phyloP scores from a whole-genome alignment of 495 filamentous ascomycete genomes.

The Terfezia boudieri region DNA sequence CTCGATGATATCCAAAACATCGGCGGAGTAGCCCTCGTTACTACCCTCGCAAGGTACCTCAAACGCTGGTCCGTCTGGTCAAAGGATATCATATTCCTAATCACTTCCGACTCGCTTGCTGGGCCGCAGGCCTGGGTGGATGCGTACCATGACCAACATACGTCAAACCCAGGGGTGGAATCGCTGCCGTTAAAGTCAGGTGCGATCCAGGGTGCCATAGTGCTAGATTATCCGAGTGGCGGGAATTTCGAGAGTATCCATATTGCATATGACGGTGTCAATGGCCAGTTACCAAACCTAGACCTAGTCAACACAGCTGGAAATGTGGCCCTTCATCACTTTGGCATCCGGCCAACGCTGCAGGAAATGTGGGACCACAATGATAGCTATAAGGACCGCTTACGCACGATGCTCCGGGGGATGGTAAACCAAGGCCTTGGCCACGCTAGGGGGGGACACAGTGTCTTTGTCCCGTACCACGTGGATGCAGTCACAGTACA shows the following conservation, averaged over 20 bases:
- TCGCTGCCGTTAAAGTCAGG: conserved; percentile 72
- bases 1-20: conserved; percentile 58
- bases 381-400: conserved; percentile 58
- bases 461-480: conserved; percentile 91
- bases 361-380: conserved; percentile 75
- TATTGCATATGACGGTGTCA: conserved; percentile 86
- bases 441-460: conserved; percentile 76
- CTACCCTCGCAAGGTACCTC: conserved; percentile 83
- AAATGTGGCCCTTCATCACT: conserved; percentile 67
- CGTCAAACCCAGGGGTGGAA: conserved; percentile 20
- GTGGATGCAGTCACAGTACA: conserved; percentile 90
- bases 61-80: conserved; percentile 96
- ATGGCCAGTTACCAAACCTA: conserved; percentile 84
- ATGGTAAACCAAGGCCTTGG: conserved; percentile 85
- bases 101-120: conserved; percentile 68
- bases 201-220: conserved; percentile 75
- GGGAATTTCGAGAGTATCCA: conserved; percentile 59
- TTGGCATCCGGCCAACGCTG: conserved; percentile 61
- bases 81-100: conserved; percentile 88
- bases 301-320: conserved; percentile 92
- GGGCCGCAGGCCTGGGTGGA: conserved; percentile 95
- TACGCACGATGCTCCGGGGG: conserved; percentile 75
- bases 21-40: conserved; percentile 61
- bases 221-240: conserved; percentile 73
- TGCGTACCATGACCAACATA: conserved; percentile 81